Base-by-base conservation (phyloP, 1,139 yeast species). In the Yamadazyma dendronema region DNA sequence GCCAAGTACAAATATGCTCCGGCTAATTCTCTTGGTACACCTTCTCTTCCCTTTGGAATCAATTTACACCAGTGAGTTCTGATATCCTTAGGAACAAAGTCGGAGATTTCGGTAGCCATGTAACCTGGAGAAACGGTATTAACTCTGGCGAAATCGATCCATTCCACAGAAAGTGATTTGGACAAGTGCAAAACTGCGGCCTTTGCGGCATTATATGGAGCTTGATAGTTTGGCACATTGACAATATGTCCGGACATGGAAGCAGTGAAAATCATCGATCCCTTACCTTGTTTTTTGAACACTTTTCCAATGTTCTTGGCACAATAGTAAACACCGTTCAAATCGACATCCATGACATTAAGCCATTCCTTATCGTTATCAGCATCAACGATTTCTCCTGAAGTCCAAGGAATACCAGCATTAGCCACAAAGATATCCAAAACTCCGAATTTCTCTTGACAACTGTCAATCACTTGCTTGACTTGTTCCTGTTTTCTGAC, bases 231-330 rank as follows among this genome's bases (percentile, higher is more conserved):
- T 33, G 85, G 85, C 53, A 77, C 77, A 59, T 79, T 79, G 49
- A 77, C 84, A 51, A 79, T 77, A 53, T 76, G 75, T 30, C 78
- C 84, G 27, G 84, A 77, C 81, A 78, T 78, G 36, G 81, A 75
- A 8, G 82, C 82, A 34, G 81, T 76, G 67, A 77, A 76, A 43
- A 79, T 67, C 45, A 77, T 59, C n/a, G 80, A 69, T 25, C 85
- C 76, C 30, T 52, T 54, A 23, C 72, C 71, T 49, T 66, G 69
- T 35, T 56, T 46, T 46, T 59, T 58, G 59, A 68, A 68, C 32
- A 67, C 56, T 41, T 53, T 59, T 24, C 74, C 74, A 31, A 67
- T 59, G 41, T 62, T 54, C 53, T 67, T 67, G 37, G 73, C 65
- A 51, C 74, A 67, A 55, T 67, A 65, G 59, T 65, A 67, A 34